phyloP scores from a whole-genome alignment of 306 rosid species.

The Styphnolobium japonicum region DNA sequence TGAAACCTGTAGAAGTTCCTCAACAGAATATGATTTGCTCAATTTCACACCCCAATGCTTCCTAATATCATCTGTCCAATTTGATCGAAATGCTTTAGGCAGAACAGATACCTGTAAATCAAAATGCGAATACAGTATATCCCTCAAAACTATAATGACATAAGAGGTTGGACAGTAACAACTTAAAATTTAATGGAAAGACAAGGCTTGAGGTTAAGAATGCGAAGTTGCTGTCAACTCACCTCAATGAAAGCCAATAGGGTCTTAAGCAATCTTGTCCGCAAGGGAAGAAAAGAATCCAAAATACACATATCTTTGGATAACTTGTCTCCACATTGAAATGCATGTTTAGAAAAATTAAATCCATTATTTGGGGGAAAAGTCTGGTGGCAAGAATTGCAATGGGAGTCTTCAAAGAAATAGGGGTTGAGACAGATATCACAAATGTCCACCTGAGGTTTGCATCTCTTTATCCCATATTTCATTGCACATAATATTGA shows the following conservation, averaged over 20 bases:
- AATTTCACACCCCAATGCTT: slow-evolving; percentile 74
- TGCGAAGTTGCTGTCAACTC: slow-evolving; percentile 32
- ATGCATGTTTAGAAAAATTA: slow-evolving; percentile 55
- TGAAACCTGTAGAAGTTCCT: slow-evolving; percentile 80
- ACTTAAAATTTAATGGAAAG: not conserved
- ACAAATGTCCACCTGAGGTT: slow-evolving; percentile 65
- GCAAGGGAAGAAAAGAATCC: slow-evolving; percentile 70
- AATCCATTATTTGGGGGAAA: slow-evolving; percentile 47
- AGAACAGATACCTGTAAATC: slow-evolving; percentile 71
- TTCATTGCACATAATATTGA: slow-evolving; percentile 65
- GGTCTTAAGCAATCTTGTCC: slow-evolving; percentile 73
- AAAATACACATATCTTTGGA: slow-evolving; percentile 36
- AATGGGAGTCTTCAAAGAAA: slow-evolving; percentile 72
- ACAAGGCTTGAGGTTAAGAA: not conserved
- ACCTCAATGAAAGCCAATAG: slow-evolving; percentile 80
- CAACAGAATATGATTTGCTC: slow-evolving; percentile 59
- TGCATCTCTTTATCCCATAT: slow-evolving; percentile 71
- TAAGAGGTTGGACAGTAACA: slow-evolving; percentile 7
- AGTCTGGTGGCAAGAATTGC: slow-evolving; percentile 74
- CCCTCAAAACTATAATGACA: not conserved
- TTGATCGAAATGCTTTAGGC: slow-evolving; percentile 70
- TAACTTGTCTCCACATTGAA: slow-evolving; percentile 62
- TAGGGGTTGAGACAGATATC: slow-evolving; percentile 62
- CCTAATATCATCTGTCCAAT: slow-evolving; percentile 70
- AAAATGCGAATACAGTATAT: slow-evolving; percentile 17